These are phyloP conservation scores for Alternaria dauci DNA, from an alignment of 2,329 filamentous ascomycete genomes.

Conservation along the genomic window DNA sequence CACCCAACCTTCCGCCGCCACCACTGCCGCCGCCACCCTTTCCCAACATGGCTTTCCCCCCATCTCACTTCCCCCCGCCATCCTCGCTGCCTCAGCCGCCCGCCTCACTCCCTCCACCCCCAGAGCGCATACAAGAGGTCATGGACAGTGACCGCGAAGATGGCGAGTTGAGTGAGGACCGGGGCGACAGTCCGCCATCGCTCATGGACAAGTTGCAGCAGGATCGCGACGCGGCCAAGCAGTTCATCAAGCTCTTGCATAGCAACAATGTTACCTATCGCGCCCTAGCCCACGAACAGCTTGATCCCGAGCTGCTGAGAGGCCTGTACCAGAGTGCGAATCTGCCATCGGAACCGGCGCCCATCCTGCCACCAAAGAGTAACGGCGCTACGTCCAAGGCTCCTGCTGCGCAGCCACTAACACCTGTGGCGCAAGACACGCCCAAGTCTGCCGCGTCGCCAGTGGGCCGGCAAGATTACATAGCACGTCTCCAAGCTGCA, in stretches of 20 bases:
- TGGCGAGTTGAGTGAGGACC: conserved; percentile 74
- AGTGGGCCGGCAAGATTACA: conserved; percentile 71
- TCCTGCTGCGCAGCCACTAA: conserved; percentile 13
- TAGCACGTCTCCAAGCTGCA: conserved; percentile 77
- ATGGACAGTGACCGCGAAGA: conserved; percentile 68
- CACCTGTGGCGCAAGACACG: conserved; percentile 21
- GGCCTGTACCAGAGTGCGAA: conserved; percentile 40
- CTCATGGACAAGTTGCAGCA: conserved; percentile 25
- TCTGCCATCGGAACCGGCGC: conserved; percentile 39
- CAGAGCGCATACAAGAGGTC: conserved; percentile 41
- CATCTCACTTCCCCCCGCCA: conserved; percentile 21
- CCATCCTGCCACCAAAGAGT: conserved; percentile 32
- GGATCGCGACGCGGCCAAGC: conserved; percentile 45
- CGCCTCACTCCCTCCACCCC: conserved; percentile 20
- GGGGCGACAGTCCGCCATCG: conserved; percentile 20
- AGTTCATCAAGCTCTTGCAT: conserved; percentile 52
- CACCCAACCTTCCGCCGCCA: conserved; percentile 32
- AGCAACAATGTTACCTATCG: conserved; percentile 74
- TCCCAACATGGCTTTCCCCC: conserved; percentile 24
- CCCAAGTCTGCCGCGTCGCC: conserved; percentile 26
- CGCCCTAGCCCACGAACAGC: conserved; percentile 61
- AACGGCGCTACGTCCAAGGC: conserved; percentile 17
- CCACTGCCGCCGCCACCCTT: conserved; percentile 21
- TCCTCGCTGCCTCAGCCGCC: conserved; percentile 25
- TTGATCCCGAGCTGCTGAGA: conserved; percentile 39